Conservation (phyloP, 2,329 filamentous ascomycete genomes). For the Calonectria hongkongensis region DNA sequence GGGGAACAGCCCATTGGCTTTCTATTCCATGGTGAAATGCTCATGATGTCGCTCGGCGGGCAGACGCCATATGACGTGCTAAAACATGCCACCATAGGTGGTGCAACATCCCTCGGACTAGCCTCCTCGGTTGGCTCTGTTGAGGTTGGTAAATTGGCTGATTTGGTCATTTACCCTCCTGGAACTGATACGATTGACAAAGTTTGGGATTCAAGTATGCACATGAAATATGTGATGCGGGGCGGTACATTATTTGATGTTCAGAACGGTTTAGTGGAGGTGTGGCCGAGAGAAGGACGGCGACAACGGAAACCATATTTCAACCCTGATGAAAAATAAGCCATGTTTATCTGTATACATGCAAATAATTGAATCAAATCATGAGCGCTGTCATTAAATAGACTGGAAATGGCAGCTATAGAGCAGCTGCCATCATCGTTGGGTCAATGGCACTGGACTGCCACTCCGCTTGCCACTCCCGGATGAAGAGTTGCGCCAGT, state of each 20-base stretch:
- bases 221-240: background rate
- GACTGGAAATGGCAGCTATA: too few relatives aligned
- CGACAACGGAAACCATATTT: too few relatives aligned
- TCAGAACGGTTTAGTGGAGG: background rate
- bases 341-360: too few relatives aligned
- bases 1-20: slow-evolving; percentile 18
- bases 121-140: background rate
- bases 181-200: background rate
- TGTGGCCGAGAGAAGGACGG: background rate
- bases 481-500: too few relatives aligned
- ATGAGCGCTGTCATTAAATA: too few relatives aligned
- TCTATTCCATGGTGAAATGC: slow-evolving; percentile 8
- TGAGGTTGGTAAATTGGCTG: slow-evolving; percentile 2
- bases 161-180: slow-evolving; percentile 3
- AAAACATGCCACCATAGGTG: background rate
- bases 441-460: too few relatives aligned
- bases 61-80: background rate
- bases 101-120: background rate
- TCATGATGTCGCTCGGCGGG: slow-evolving; percentile 13
- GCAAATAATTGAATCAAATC: too few relatives aligned
- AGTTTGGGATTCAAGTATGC: background rate
- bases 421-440: too few relatives aligned
- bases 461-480: too few relatives aligned
- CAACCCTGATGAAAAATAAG: too few relatives aligned
- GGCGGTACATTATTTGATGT: background rate